Evolutionary conservation across 352 stramenopile genomes (phyloP).

Genomic region (Globisporangium paddicum): DNA sequence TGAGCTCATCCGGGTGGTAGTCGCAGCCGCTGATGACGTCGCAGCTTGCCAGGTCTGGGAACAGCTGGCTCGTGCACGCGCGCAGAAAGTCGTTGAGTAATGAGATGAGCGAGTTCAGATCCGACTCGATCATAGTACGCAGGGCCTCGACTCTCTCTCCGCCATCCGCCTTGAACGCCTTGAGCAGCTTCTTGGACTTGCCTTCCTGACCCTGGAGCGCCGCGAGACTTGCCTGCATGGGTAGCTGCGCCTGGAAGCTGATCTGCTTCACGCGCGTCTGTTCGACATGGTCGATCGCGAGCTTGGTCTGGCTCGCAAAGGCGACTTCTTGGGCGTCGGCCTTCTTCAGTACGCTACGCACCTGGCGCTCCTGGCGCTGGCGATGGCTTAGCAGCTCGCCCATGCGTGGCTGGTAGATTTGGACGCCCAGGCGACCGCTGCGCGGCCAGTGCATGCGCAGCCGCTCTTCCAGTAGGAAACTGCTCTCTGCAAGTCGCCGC

Average conservation of each 20-base stretch:
- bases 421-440: constrained; percentile 76
- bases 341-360: constrained; percentile 53
- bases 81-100: constrained; percentile 52
- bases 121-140: constrained; percentile 20
- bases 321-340: constrained; percentile 37
- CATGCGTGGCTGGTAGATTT: constrained; percentile 82
- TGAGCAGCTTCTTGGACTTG: constrained; percentile 70
- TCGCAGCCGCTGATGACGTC: constrained; percentile 75
- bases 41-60: constrained; percentile 52
- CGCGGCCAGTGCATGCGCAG: constrained; percentile 88
- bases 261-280: constrained; percentile 45
- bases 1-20: constrained; percentile 79
- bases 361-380: constrained; percentile 65
- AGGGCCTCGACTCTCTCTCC: constrained; percentile 24
- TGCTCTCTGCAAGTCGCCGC: constrained; percentile 31
- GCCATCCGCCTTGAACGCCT: constrained; percentile 33
- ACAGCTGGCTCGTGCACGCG: constrained; percentile 46
- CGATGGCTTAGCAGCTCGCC: constrained; percentile 77
- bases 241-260: constrained; percentile 50
- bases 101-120: constrained; percentile 26
- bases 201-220: constrained; percentile 80
- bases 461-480: constrained; percentile 72
- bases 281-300: constrained; percentile 25
- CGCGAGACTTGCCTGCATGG: constrained; percentile 70
- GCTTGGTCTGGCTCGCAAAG: constrained; percentile 34